phyloP scores from a whole-genome alignment of 1,284 basidiomycete species.

The Spongispora temasekensis region DNA sequence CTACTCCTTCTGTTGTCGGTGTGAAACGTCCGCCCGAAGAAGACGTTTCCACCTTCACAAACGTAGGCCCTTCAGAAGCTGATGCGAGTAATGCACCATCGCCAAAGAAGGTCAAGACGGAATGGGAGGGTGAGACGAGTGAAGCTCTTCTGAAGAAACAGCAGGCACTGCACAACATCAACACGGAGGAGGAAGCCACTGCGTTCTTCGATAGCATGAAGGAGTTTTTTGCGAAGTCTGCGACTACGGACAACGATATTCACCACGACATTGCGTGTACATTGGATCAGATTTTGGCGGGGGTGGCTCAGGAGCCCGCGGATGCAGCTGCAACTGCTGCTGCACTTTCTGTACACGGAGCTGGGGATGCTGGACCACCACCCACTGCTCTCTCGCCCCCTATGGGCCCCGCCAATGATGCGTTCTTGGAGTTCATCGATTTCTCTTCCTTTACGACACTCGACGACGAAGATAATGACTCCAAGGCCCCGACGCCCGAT shows the following conservation, averaged over 20 bases:
- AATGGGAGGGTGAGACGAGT: constrained; percentile 62
- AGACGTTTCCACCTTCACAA: constrained; percentile 37
- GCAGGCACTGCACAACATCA: constrained; percentile 56
- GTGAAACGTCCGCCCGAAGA: constrained; percentile 65
- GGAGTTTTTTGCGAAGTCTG: constrained; percentile 55
- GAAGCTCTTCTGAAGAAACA: constrained; percentile 56
- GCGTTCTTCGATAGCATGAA: constrained; percentile 64
- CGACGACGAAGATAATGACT: constrained; percentile 62
- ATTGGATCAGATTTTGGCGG: constrained; percentile 62
- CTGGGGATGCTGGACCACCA: constrained; percentile 32
- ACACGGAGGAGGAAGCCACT: constrained; percentile 64
- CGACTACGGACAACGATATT: constrained; percentile 45
- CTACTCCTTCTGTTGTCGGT: constrained; percentile 33
- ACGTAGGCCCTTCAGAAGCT: constrained; percentile 35
- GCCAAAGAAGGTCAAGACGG: constrained; percentile 67
- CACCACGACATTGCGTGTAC: constrained; percentile 59
- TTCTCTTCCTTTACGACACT: constrained; percentile 57
- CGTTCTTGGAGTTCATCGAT: constrained; percentile 56
- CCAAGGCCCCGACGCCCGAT: constrained; percentile 70
- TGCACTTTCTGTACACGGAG: constrained; percentile 30
- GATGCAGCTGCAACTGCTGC: constrained; percentile 37
- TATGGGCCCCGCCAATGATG: constrained; percentile 37
- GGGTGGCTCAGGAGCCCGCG: constrained; percentile 43
- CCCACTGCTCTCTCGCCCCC: constrained; percentile 40
- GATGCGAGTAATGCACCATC: constrained; percentile 57